Base-by-base conservation (phyloP, 2,329 filamentous ascomycete species). In the Camillea tinctor region DNA sequence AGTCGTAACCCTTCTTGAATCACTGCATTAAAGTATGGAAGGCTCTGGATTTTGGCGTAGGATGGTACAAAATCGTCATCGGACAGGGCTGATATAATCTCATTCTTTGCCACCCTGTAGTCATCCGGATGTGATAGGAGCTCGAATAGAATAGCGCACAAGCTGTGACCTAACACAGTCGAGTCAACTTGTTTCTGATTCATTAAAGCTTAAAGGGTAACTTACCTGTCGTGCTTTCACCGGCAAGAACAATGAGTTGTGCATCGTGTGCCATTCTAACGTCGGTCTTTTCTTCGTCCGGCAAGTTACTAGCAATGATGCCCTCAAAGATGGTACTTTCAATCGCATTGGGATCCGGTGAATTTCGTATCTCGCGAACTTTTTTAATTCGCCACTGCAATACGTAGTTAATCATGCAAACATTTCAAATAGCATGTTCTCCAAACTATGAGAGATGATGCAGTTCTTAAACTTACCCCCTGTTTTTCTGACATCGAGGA, bases 1-100 rank as follows among this genome's bases (percentile, higher is more conserved):
- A 80, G 55, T 6, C 79, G 74, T 0, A 80, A 44, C 0, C 64
- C 65, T 56, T 77, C 74, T 2, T 72, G 66, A 24, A 77, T 68
- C 5, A 73, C 61, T 1, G 74, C 75, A 3, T 62, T 60, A 17
- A 79, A 67, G 55, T 71, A 75, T 0, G 72, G 69, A 1, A 75
- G 68, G 5, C 59, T 60, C 11, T 75, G 71, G 1, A 73, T 58
- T 30, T 72, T 51, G 0, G 64, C 24, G 13, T 64, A 59, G 7
- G 63, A 55, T 0, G 60, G 61, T 9, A 63, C 57, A 13, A 50
- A 8, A 11, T 53, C 30, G 1, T 24, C 22, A 22, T 64, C 55
- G 0, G 59, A 59, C 7, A 62, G 51, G 0, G 59, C 53, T 0
- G 24, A 24, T 1, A 50, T 17, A 0, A 71, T 54, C 24, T 67